These are phyloP conservation scores for Mycosphaerella sp. DNA, from an alignment of 2,329 filamentous ascomycete species.

Conservation along the genomic window DNA sequence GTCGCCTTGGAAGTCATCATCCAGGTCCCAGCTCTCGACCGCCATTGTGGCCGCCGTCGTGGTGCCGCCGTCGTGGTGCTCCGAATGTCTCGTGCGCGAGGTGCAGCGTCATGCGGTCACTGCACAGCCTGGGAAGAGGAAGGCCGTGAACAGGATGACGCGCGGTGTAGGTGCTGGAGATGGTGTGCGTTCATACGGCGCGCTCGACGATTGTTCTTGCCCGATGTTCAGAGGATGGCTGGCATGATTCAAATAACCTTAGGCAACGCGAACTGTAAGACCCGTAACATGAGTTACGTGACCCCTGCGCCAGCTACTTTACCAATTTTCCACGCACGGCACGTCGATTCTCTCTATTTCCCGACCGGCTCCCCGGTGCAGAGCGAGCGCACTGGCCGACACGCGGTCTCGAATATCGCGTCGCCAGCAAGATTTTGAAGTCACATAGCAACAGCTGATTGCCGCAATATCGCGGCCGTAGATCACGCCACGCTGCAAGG, in stretches of 20 bases:
- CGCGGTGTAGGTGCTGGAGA: constrained; percentile 3
- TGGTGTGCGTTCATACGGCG: constrained; percentile 3
- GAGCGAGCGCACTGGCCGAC: constrained; percentile 1
- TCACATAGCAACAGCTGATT: constrained; percentile 9
- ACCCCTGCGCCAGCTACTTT: too few relatives aligned
- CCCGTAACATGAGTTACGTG: too few relatives aligned
- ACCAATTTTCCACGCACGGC: too few relatives aligned
- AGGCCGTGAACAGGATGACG: background rate
- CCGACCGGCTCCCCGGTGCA: background rate
- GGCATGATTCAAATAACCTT: background rate
- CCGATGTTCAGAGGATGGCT: background rate
- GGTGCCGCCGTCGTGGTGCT: constrained; percentile 37
- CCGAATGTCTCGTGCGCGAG: constrained; percentile 7
- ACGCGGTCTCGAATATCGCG: constrained; percentile 2
- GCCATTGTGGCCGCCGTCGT: constrained; percentile 43
- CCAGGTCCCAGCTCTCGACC: constrained; percentile 62
- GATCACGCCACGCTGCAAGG: background rate
- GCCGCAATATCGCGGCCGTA: constrained; percentile 1
- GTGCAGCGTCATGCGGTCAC: constrained; percentile 3
- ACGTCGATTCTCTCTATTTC: background rate
- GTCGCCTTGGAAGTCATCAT: constrained; percentile 54
- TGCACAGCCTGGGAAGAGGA: background rate
- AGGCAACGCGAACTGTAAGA: background rate
- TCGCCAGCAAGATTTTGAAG: constrained; percentile 3
- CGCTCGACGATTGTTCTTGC: background rate